Base-by-base conservation (phyloP, 2,329 filamentous ascomycete genomes). In the Alternaria sp. region DNA sequence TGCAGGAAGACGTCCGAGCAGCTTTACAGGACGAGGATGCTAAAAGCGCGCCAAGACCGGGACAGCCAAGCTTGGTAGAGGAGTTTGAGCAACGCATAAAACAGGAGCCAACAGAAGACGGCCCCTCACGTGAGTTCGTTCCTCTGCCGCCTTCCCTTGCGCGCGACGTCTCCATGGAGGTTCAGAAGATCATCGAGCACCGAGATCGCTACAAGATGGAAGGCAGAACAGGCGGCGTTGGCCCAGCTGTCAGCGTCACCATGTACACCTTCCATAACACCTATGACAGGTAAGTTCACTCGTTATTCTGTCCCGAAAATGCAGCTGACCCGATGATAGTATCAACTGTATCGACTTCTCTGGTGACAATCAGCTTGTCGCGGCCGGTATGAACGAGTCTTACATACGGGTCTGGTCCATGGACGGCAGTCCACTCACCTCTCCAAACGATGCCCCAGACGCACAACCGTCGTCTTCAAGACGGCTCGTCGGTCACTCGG, bases 221-320 rank as follows among this genome's bases (percentile, higher is more conserved):
- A 63, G 89, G 90, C 19, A 88, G 91, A 32, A 95, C 92, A 12
- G 92, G 93, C 15, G 95, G 94, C 9, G 87, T 94, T 54, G 93
- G 94, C 13, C 89, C 93, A 58, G 90, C 90, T 25, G 86, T 97
- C 63, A 97, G 93, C 73, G 90, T 96, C 23, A 96, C 93, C 84
- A 98, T 98, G 92, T 97, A 96, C 78, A 99, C 96, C 1, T 97
- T 98, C 76, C 96, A 99, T 83, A 99, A 99, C 80, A 97, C 93
- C 0, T 90, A 93, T 67, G 93, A 97, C 80, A 91, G 89, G 93
- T 94, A 82, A 83, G 88, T 65, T n/a, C 26, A 43, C 12, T 36
- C 15, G 40, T 36, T 15, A 8, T 51, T 55, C 46, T 32, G 13
- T 53, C 50, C 7, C 32, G 21, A 19, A 52, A n/a, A 17, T 7